Evolutionary conservation across 1,284 basidiomycete species (phyloP).

Genomic region (Hymenochaete sp.): DNA sequence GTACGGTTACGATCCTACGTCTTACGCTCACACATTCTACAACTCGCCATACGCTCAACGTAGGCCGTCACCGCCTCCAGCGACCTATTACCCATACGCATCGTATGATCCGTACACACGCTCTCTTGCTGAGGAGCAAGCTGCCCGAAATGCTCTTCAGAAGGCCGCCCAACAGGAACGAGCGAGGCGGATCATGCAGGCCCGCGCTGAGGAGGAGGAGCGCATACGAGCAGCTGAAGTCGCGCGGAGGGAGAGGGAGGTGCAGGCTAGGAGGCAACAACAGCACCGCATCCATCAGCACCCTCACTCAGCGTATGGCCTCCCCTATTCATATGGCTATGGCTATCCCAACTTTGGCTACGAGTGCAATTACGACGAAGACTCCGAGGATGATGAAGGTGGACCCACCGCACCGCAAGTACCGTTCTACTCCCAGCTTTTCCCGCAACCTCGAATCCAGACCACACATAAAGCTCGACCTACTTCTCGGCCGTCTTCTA

Average conservation of each 20-base stretch:
- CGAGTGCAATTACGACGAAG: conserved; percentile 1
- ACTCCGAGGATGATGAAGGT: background rate
- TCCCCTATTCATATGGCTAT: conserved; percentile 1
- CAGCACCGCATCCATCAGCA: background rate
- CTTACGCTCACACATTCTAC: conserved; percentile 12
- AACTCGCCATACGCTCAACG: conserved; percentile 7
- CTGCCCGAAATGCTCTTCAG: conserved; percentile 8
- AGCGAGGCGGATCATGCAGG: background rate
- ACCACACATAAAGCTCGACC: background rate
- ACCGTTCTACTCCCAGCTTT: conserved; percentile 1
- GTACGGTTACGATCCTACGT: conserved; percentile 9
- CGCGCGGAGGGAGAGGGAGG: conserved; percentile 10
- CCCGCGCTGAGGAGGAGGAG: background rate
- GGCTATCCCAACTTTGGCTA: background rate
- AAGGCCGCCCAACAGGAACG: conserved; percentile 7
- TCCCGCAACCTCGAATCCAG: background rate
- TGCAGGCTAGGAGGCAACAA: conserved; percentile 1
- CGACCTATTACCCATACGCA: conserved; percentile 8
- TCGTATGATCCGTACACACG: conserved; percentile 11
- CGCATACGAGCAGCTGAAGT: no score
- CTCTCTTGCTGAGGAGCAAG: conserved; percentile 17
- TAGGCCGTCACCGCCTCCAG: conserved; percentile 11
- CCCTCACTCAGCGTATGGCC: conserved; percentile 10
- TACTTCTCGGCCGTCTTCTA: background rate
- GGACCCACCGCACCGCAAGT: no score